Conservation (phyloP, 2,329 filamentous ascomycete species). For the Leptodontidium sp. region DNA sequence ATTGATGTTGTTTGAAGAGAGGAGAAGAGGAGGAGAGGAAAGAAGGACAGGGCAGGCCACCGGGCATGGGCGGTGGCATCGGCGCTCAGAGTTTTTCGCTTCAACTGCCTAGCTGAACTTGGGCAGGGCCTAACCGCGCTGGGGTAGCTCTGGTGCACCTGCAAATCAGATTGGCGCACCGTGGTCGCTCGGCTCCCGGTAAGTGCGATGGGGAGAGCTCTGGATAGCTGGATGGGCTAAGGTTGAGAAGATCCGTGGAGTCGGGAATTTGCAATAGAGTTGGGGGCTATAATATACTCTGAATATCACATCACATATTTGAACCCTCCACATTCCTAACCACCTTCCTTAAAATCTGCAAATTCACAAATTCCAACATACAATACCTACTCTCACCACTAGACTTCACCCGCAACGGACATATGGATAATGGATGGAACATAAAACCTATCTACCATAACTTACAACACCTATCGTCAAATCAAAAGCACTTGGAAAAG, state of each 20-base stretch:
- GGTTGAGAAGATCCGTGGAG: constrained; percentile 7
- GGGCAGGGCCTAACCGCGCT: background rate
- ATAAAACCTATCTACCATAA: too few relatives aligned
- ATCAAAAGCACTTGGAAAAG: too few relatives aligned
- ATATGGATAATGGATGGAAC: too few relatives aligned
- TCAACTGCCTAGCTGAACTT: background rate
- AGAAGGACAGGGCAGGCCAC: background rate
- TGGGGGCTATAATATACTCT: background rate
- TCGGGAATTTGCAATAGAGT: constrained; percentile 9
- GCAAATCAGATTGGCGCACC: background rate
- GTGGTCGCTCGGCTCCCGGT: constrained; percentile 4
- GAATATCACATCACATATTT: too few relatives aligned
- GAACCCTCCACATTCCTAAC: too few relatives aligned
- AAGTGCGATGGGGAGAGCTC: background rate
- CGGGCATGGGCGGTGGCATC: background rate
- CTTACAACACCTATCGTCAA: too few relatives aligned
- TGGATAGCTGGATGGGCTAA: background rate
- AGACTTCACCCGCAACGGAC: too few relatives aligned
- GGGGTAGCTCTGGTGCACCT: background rate
- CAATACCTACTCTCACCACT: too few relatives aligned
- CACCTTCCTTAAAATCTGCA: too few relatives aligned
- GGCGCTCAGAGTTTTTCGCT: constrained; percentile 19
- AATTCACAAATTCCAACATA: too few relatives aligned
- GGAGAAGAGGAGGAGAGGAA: constrained; percentile 2
- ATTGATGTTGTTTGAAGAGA: constrained; percentile 26